Conservation (phyloP, 192 early-diverging fungal genomes). For the Ambispora gerdemannii region DNA sequence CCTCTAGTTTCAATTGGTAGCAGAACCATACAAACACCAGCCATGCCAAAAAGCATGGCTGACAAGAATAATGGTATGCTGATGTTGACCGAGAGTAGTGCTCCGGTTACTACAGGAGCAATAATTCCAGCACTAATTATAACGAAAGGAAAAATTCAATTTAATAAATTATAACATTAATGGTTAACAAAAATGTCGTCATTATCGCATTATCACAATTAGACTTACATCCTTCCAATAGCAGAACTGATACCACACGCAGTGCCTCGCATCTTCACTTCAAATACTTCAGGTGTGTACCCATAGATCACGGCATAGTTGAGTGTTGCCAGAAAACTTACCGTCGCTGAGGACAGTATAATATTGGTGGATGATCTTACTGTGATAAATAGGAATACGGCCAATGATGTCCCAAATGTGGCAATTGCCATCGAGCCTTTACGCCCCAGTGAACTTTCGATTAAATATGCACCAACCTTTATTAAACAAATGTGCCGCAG, state of each 20-base stretch:
- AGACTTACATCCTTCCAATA: constrained; percentile 59
- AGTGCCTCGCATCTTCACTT: constrained; percentile 70
- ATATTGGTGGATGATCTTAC: constrained; percentile 53
- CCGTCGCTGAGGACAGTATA: constrained; percentile 56
- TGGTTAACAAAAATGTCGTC: not conserved
- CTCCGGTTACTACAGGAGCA: constrained; percentile 70
- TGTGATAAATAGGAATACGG: constrained; percentile 66
- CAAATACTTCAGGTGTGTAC: constrained; percentile 88
- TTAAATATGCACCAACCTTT: constrained; percentile 55
- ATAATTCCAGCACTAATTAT: constrained; percentile 58
- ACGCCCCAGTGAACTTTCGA: constrained; percentile 71
- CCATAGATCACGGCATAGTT: constrained; percentile 84
- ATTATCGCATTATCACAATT: not conserved
- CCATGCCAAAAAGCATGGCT: constrained; percentile 50
- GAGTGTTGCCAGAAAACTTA: constrained; percentile 67
- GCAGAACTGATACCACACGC: constrained; percentile 77
- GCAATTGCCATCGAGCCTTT: constrained; percentile 78
- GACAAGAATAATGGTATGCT: constrained; percentile 67
- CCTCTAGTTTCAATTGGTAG: constrained; percentile 71
- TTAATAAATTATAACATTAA: not conserved
- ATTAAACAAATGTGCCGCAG: not conserved
- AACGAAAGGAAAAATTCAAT: not conserved
- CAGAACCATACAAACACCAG: constrained; percentile 60
- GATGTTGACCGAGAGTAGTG: constrained; percentile 54
- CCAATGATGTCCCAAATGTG: constrained; percentile 65